Conservation (phyloP, 352 stramenopile genomes). For the Phytophthora pini region DNA sequence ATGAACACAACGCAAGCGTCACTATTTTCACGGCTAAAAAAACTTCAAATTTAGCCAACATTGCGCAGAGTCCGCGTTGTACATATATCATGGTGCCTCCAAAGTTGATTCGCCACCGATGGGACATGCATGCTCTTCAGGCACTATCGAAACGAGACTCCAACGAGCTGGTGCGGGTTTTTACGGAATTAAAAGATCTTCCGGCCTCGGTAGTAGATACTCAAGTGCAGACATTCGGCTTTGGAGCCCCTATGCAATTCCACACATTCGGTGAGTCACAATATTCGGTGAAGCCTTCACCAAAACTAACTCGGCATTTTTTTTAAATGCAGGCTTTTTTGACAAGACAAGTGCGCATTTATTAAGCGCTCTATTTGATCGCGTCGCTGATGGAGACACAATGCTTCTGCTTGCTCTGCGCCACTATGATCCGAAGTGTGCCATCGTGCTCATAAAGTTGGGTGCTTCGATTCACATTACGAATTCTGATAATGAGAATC, state of each 20-base stretch:
- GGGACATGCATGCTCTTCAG: conserved; percentile 67
- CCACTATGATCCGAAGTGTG: conserved; percentile 41
- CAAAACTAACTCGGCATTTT: too few relatives aligned
- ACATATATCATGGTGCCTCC: conserved; percentile 2
- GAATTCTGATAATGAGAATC: conserved; percentile 42
- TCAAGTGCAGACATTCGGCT: conserved; percentile 48
- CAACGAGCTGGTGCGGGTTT: conserved; percentile 44
- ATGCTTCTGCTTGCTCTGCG: conserved; percentile 61
- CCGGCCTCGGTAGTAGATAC: conserved; percentile 40
- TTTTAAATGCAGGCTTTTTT: conserved; percentile 57
- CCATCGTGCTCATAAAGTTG: conserved; percentile 38
- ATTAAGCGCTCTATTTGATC: conserved; percentile 38
- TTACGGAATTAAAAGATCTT: conserved; percentile 41
- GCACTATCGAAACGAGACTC: conserved; percentile 43
- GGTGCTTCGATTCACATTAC: conserved; percentile 36
- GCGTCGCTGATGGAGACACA: conserved; percentile 54
- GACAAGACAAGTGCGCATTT: conserved; percentile 19
- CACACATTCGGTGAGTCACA: conserved; percentile 46
- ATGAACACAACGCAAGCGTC: too few relatives aligned
- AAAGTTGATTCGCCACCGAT: conserved; percentile 54
- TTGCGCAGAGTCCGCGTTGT: neutral
- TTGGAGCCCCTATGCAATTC: conserved; percentile 58
- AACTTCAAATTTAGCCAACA: too few relatives aligned
- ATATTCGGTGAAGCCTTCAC: too few relatives aligned
- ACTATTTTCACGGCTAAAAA: neutral